Percentiles rank a stretch among this genome's conserved stretches.
These are phyloP conservation scores for Uronychia binucleata DNA, from an alignment of 73 alveolate genomes.

Conservation along the genomic window DNA sequence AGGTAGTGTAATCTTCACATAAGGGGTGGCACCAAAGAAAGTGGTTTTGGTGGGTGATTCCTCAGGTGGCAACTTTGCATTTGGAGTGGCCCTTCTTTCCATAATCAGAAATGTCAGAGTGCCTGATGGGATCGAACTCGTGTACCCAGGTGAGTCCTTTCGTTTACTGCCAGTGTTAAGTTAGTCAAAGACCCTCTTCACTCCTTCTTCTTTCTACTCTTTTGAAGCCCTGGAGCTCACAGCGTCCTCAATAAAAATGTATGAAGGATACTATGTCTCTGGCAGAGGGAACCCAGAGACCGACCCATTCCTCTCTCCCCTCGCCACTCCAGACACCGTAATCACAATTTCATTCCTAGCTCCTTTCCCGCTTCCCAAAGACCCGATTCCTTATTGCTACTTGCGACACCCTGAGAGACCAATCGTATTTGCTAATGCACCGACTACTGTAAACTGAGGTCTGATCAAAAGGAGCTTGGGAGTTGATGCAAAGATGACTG, in stretches of 20 bases:
- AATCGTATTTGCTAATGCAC: constrained; percentile 27
- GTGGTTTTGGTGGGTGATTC: constrained; percentile 79
- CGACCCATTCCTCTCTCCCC: constrained; percentile 76
- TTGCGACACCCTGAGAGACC: constrained; percentile 72
- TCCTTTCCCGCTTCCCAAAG: constrained; percentile 44
- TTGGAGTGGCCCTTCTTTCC: constrained; percentile 66
- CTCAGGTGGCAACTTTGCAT: constrained; percentile 70
- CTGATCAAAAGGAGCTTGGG: not conserved
- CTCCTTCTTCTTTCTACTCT: constrained; percentile 73
- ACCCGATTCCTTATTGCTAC: constrained; percentile 50
- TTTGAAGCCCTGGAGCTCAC: constrained; percentile 81
- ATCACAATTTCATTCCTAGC: no score
- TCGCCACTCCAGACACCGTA: constrained; percentile 54
- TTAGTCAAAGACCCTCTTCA: constrained; percentile 49
- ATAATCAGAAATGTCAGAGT: constrained; percentile 70
- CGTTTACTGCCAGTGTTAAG: no score
- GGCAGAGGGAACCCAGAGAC: constrained; percentile 46
- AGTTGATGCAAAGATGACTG: constrained; percentile 26
- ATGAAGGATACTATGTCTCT: constrained; percentile 74
- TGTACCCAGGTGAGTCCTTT: constrained; percentile 81
- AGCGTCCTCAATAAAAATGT: constrained; percentile 71
- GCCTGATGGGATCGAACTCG: constrained; percentile 81
- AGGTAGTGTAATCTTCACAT: not conserved
- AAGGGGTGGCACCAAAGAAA: constrained; percentile 67
- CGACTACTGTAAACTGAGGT: constrained; percentile 21